Evolutionary conservation across 2,329 filamentous ascomycete species (phyloP).

Genomic region (Penicillium aurantiogriseum): DNA sequence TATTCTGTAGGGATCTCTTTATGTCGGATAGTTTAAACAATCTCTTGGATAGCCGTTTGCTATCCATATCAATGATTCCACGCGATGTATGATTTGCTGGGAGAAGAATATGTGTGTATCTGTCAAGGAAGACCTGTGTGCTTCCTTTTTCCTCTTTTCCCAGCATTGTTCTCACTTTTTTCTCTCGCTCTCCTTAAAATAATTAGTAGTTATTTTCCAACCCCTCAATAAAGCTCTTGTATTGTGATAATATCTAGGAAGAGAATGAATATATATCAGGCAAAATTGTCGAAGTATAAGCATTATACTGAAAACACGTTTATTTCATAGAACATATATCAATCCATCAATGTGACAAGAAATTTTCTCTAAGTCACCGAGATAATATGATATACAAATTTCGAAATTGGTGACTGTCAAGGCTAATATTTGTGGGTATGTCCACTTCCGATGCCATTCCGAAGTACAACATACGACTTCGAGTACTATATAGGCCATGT

Average conservation of each 20-base stretch:
- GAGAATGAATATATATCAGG: not conserved
- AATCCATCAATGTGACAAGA: not conserved
- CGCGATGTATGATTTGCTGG: not conserved
- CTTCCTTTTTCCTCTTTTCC: too few relatives aligned
- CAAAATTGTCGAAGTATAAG: not conserved
- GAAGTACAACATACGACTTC: not conserved
- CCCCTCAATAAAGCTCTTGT: not conserved
- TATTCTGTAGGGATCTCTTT: too few relatives aligned
- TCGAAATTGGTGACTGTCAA: not conserved
- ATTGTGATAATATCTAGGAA: too few relatives aligned
- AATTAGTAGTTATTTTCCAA: not conserved
- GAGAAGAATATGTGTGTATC: not conserved
- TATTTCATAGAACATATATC: not conserved
- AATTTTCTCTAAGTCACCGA: not conserved
- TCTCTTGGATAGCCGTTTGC: not conserved
- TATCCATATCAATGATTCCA: not conserved
- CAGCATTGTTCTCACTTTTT: too few relatives aligned
- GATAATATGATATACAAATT: not conserved
- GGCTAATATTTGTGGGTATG: not conserved
- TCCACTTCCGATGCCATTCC: not conserved
- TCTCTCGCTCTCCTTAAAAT: not conserved
- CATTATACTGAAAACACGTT: too few relatives aligned
- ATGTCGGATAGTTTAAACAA: too few relatives aligned
- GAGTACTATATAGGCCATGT: not conserved
- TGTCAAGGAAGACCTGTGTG: not conserved